phyloP scores from a whole-genome alignment of 148 eudicot species.

The Beta vulgaris region DNA sequence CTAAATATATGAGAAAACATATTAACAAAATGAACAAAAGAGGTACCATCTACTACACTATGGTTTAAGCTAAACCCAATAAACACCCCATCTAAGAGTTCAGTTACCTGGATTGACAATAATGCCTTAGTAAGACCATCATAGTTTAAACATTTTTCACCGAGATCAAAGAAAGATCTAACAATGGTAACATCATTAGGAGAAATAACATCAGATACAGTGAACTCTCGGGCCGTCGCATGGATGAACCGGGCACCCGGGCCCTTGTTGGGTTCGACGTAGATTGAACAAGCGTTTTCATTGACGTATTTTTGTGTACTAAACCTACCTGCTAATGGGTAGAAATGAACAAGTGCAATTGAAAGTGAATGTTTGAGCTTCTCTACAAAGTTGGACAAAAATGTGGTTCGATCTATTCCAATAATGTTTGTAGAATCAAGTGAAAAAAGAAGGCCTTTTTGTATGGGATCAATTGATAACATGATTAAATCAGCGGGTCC shows the following conservation, averaged over 20 bases:
- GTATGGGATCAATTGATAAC: constrained; percentile 12
- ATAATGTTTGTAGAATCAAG: too few species aligned
- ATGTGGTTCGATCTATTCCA: background rate
- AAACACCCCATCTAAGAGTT: constrained; percentile 19
- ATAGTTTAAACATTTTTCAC: constrained; percentile 28
- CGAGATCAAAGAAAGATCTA: constrained; percentile 27
- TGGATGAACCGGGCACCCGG: constrained; percentile 46
- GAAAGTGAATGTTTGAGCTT: constrained; percentile 17
- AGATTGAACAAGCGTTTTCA: constrained; percentile 3
- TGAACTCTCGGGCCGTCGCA: constrained; percentile 27
- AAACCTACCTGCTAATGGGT: constrained; percentile 17
- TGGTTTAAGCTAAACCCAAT: constrained; percentile 16
- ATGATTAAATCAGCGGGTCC: background rate
- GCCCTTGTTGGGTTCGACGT: constrained; percentile 35
- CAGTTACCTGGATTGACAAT: constrained; percentile 39
- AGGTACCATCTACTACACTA: constrained; percentile 15
- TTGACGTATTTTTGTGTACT: background rate
- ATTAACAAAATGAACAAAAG: constrained; percentile 5
- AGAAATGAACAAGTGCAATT: constrained; percentile 10
- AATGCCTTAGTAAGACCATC: constrained; percentile 42
- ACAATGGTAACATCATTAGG: constrained; percentile 16
- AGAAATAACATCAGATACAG: constrained; percentile 21
- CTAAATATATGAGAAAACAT: constrained; percentile 13
- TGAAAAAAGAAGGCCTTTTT: constrained; percentile 18
- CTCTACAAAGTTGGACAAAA: background rate